Conservation (phyloP, 2,329 filamentous ascomycete genomes). For the Keithomyces neogunnii region DNA sequence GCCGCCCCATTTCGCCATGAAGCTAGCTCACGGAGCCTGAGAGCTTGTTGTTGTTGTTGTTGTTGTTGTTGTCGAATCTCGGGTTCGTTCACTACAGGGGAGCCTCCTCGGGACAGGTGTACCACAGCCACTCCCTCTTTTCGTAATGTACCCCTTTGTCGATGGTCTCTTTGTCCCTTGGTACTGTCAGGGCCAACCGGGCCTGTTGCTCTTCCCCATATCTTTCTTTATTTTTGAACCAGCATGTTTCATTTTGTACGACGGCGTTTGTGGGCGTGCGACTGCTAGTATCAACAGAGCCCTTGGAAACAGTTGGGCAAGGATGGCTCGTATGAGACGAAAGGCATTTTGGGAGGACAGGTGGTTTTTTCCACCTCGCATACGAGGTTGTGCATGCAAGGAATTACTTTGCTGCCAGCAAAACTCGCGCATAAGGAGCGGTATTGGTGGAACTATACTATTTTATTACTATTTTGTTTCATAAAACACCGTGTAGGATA, state of each 20-base stretch:
- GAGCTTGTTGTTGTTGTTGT: not conserved
- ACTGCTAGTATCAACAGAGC: not conserved
- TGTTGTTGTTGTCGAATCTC: too few relatives aligned
- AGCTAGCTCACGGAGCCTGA: not conserved
- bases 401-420: not conserved
- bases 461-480: too few relatives aligned
- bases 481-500: not conserved
- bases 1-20: not conserved
- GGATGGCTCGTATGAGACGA: not conserved
- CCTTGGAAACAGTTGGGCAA: not conserved
- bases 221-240: not conserved
- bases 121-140: too few relatives aligned
- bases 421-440: not conserved
- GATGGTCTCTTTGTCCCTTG: too few relatives aligned
- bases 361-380: not conserved
- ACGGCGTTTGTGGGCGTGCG: not conserved
- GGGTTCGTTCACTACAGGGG: too few relatives aligned
- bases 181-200: too few relatives aligned
- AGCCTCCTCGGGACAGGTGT: too few relatives aligned
- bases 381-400: not conserved
- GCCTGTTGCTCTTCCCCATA: not conserved
- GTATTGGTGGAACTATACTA: not conserved
- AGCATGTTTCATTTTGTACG: not conserved
- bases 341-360: not conserved
- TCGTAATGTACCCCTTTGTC: too few relatives aligned